Evolutionary conservation across 495 filamentous ascomycete species (phyloP).

Genomic region (Lasiosphaeria hispida): DNA sequence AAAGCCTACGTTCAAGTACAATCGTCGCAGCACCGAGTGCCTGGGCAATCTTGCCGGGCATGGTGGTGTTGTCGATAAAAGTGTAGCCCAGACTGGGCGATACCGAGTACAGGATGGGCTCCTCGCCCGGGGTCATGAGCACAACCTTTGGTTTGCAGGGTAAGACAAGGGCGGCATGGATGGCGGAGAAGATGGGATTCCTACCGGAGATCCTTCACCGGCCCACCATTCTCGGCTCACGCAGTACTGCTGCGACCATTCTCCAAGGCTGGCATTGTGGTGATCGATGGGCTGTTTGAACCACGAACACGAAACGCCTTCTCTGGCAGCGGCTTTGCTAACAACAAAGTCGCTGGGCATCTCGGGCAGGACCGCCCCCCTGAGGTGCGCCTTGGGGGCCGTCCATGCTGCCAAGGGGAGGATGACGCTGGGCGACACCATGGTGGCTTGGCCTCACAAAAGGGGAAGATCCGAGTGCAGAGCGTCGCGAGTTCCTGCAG

Average conservation of each 20-base stretch:
- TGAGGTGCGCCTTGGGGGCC: constrained; percentile 16
- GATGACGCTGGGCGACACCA: constrained; percentile 19
- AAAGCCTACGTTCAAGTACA: constrained; percentile 52
- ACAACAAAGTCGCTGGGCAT: constrained; percentile 2
- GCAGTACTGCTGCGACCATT: constrained; percentile 27
- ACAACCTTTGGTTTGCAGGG: constrained; percentile 38
- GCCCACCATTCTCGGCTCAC: constrained; percentile 24
- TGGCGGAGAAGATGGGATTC: neutral
- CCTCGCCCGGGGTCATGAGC: constrained; percentile 58
- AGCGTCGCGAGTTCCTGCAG: no score
- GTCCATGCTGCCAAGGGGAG: constrained; percentile 21
- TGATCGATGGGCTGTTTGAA: constrained; percentile 28
- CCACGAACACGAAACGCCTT: constrained; percentile 20
- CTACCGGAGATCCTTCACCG: constrained; percentile 23
- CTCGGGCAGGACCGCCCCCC: constrained; percentile 1
- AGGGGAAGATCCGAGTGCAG: no score
- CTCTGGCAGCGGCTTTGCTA: constrained; percentile 6
- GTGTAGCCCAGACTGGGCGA: constrained; percentile 24
- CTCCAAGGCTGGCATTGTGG: constrained; percentile 16
- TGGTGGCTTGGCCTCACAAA: neutral
- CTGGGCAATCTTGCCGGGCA: constrained; percentile 51
- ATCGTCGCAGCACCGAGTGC: constrained; percentile 56
- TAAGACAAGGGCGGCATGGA: neutral
- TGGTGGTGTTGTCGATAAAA: constrained; percentile 50
- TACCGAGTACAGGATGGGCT: constrained; percentile 43